Evolutionary conservation across 352 stramenopile species (phyloP).

Genomic region (Globisporangium sylvaticum): DNA sequence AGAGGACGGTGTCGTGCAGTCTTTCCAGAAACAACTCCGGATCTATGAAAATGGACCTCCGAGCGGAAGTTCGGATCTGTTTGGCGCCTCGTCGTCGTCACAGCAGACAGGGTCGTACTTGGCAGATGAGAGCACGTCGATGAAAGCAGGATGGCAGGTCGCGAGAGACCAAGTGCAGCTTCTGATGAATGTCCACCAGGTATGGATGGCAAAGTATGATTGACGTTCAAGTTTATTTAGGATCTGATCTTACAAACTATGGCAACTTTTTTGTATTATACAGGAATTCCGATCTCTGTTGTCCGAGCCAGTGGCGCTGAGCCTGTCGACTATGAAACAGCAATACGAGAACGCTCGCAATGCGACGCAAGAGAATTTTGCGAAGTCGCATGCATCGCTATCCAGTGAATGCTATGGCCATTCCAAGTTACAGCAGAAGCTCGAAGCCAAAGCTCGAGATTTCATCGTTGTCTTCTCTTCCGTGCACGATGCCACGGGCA

Average conservation of each 20-base stretch:
- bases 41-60: conserved; percentile 36
- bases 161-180: conserved; percentile 59
- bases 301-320: conserved; percentile 64
- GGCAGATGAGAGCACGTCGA: conserved; percentile 44
- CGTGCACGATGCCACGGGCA: conserved; percentile 23
- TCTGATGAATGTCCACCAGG: conserved; percentile 57
- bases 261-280: too few relatives aligned
- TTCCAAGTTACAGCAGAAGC: conserved; percentile 57
- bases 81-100: conserved; percentile 27
- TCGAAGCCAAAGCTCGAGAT: conserved; percentile 48
- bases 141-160: conserved; percentile 54
- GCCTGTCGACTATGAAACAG: conserved; percentile 71
- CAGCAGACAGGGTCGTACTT: conserved; percentile 15
- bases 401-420: conserved; percentile 41
- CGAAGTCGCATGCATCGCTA: conserved; percentile 40
- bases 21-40: conserved; percentile 52
- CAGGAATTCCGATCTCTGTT: conserved; percentile 79
- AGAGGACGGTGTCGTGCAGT: conserved; percentile 50
- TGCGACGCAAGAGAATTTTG: conserved; percentile 63
- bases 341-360: conserved; percentile 64
- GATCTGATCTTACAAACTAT: neutral
- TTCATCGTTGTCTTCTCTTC: conserved; percentile 28
- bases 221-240: neutral
- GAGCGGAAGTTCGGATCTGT: conserved; percentile 31
- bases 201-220: conserved; percentile 14